Conservation (phyloP, 2,329 filamentous ascomycete genomes). For the Fusarium buharicum region DNA sequence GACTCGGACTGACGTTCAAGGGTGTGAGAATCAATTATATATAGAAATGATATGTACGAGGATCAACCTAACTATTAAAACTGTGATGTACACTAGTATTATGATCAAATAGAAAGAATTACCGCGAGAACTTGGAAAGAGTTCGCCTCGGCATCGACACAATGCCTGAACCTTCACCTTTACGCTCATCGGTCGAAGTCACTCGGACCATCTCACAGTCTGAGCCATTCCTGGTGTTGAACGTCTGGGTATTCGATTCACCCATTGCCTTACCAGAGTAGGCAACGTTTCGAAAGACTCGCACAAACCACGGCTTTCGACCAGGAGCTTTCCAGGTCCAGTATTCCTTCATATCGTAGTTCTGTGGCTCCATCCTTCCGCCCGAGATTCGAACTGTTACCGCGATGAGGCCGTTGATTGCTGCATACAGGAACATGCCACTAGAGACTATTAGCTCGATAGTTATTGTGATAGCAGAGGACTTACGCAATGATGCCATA, state of each 20-base stretch:
- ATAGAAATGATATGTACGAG: neutral
- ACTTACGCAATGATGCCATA: conserved; percentile 75
- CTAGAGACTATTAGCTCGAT: neutral
- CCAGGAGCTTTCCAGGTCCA: conserved; percentile 37
- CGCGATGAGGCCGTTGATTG: conserved; percentile 25
- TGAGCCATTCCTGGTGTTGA: conserved; percentile 2
- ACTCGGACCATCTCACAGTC: conserved; percentile 31
- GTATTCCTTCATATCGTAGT: conserved; percentile 41
- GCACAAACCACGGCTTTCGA: conserved; percentile 31
- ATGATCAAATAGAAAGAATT: neutral
- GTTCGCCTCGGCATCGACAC: conserved; percentile 10
- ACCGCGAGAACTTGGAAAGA: conserved; percentile 6
- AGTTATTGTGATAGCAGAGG: accelerated
- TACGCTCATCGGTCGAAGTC: conserved; percentile 12
- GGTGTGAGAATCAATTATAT: neutral
- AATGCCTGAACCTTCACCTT: neutral
- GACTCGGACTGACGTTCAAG: neutral
- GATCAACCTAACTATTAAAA: neutral
- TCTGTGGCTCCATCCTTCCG: conserved; percentile 22
- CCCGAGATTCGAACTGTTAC: conserved; percentile 23
- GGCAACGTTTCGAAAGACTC: neutral
- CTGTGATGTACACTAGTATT: neutral
- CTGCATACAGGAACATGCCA: conserved; percentile 33
- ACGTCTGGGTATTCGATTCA: neutral
- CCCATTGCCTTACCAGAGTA: neutral